Conservation (phyloP, 2,329 filamentous ascomycete genomes). For the Leptographium flavum region DNA sequence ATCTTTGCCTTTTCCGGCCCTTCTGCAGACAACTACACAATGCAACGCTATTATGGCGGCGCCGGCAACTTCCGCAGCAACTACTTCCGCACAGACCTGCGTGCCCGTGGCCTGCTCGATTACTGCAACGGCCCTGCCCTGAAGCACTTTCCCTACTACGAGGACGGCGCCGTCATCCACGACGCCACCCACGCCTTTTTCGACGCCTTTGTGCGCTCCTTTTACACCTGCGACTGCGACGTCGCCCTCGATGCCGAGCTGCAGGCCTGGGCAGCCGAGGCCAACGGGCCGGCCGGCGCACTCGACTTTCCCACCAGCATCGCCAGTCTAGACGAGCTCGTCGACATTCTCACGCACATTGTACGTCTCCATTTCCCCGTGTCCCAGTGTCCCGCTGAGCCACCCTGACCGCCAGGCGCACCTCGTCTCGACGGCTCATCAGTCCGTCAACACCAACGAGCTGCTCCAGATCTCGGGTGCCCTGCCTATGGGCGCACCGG, state of each 20-base stretch:
- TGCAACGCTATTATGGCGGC: slow-evolving; percentile 15
- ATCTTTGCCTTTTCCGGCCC: slow-evolving; percentile 18
- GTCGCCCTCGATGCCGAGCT: slow-evolving; percentile 25
- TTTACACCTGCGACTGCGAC: slow-evolving; percentile 22
- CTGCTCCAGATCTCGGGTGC: slow-evolving; percentile 20
- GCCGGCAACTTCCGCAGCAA: slow-evolving; percentile 21
- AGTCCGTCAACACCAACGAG: slow-evolving; percentile 27
- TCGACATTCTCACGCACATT: slow-evolving; percentile 26
- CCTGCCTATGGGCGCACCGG: slow-evolving; percentile 27
- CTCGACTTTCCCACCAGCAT: slow-evolving; percentile 25
- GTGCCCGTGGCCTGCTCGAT: slow-evolving; percentile 25
- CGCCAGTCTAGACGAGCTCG: slow-evolving; percentile 16
- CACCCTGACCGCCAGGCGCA: slow-evolving; percentile 16
- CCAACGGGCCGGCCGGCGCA: slow-evolving; percentile 19
- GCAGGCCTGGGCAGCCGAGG: slow-evolving; percentile 28
- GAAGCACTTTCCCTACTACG: slow-evolving; percentile 27
- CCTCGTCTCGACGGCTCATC: slow-evolving; percentile 23
- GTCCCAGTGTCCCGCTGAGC: background rate
- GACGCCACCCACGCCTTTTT: slow-evolving; percentile 24
- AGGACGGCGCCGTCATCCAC: slow-evolving; percentile 25
- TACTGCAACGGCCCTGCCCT: slow-evolving; percentile 20
- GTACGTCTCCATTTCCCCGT: background rate
- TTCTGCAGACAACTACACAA: slow-evolving; percentile 16
- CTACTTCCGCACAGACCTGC: slow-evolving; percentile 24
- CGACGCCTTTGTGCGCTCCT: slow-evolving; percentile 25